These are phyloP conservation scores for Cinnamomum chago DNA, from an alignment of 164 flowering plant species.

Conservation along the genomic window DNA sequence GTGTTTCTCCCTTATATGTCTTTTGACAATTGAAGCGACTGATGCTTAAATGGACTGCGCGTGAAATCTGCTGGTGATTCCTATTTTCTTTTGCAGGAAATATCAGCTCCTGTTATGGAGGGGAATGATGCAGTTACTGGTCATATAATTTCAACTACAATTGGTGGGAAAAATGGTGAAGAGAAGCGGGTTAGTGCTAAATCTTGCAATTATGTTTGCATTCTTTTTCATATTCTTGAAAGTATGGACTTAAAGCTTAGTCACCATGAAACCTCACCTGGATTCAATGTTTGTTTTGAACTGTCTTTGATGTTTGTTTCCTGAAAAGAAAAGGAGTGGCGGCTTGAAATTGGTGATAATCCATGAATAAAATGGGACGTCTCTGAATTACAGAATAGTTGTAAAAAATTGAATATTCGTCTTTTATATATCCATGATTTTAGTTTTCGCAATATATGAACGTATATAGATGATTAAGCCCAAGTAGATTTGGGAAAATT, in stretches of 20 bases:
- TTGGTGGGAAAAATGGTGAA: conserved; percentile 94
- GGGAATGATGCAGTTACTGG: conserved; percentile 82
- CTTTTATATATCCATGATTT: too few species aligned
- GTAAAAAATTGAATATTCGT: too few species aligned
- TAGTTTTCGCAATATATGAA: too few species aligned
- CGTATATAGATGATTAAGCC: too few species aligned
- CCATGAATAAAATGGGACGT: background rate
- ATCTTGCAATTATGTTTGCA: background rate
- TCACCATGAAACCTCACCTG: background rate
- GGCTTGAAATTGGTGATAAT: background rate
- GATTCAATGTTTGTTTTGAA: background rate
- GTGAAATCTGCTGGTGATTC: background rate
- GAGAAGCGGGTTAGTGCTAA: conserved; percentile 55
- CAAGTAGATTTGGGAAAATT: too few species aligned
- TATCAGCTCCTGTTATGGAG: conserved; percentile 57
- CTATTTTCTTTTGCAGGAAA: conserved; percentile 43
- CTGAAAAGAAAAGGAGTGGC: background rate
- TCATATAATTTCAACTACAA: conserved; percentile 87
- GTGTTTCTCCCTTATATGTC: background rate
- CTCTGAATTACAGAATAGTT: background rate
- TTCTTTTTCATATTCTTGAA: background rate
- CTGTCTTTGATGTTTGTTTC: background rate
- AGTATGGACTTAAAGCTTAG: background rate
- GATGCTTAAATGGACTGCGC: too few species aligned
- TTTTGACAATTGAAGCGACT: background rate